These are phyloP conservation scores for Erodium trifolium DNA, from an alignment of 441 rosid species.

Conservation along the genomic window DNA sequence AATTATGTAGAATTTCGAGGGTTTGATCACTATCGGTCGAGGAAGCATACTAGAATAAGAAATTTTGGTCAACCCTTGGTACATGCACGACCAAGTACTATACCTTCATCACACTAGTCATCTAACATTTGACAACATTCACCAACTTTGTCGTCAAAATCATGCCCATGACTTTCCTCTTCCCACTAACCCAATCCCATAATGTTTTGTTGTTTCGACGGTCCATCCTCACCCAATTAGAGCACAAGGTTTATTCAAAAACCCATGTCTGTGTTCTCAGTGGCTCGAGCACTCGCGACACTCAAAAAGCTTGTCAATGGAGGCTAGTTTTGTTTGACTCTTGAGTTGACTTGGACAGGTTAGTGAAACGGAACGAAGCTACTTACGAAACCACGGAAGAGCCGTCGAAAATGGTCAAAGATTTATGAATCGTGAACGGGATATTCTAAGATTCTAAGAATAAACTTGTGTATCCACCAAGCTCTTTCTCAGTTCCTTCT, in stretches of 20 bases:
- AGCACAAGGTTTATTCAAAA: neutral
- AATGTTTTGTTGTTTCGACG: neutral
- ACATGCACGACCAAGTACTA: neutral
- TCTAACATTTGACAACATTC: neutral
- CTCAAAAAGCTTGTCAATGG: neutral
- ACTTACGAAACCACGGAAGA: neutral
- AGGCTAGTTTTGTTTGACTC: neutral
- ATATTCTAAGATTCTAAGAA: constrained; percentile 24
- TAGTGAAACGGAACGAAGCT: neutral
- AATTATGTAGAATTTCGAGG: too few relatives aligned
- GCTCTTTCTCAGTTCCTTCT: neutral
- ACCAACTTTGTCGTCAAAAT: neutral
- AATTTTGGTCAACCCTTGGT: neutral
- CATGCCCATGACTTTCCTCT: neutral
- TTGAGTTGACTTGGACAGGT: neutral
- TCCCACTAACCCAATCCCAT: neutral
- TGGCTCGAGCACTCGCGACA: neutral
- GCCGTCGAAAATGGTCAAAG: neutral
- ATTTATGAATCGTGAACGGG: constrained; percentile 1
- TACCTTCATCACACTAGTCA: neutral
- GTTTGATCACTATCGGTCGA: too few relatives aligned
- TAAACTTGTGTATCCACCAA: constrained; percentile 26
- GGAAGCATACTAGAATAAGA: too few relatives aligned
- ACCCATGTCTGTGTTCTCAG: neutral
- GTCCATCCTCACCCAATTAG: neutral